Conservation (phyloP, 306 rosid species). For the Albizia julibrissin region DNA sequence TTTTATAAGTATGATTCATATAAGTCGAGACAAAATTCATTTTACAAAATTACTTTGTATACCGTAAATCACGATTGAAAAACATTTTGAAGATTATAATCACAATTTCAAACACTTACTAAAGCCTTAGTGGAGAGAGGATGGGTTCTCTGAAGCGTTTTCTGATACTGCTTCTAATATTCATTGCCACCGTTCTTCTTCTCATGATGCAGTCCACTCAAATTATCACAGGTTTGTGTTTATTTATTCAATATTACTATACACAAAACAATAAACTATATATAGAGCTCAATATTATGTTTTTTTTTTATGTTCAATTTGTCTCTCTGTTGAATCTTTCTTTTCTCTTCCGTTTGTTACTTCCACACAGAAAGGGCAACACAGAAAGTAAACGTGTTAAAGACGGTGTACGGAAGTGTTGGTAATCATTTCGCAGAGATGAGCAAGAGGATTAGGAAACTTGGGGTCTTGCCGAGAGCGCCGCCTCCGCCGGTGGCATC, state of each 20-base stretch:
- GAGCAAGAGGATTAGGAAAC: neutral
- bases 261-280: too few species aligned
- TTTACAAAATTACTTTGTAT: too few species aligned
- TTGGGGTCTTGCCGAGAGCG: neutral
- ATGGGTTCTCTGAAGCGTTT: neutral
- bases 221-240: neutral
- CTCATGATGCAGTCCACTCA: neutral
- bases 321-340: neutral
- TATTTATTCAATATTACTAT: neutral
- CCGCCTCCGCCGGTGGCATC: neutral
- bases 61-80: too few species aligned
- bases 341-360: neutral
- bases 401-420: neutral
- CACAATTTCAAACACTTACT: too few species aligned
- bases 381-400: neutral
- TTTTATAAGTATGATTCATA: too few species aligned
- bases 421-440: neutral
- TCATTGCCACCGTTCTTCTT: neutral
- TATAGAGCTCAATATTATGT: too few species aligned
- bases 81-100: too few species aligned
- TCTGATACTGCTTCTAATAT: neutral
- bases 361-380: neutral
- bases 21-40: too few species aligned
- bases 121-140: neutral
- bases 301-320: neutral